phyloP scores from a whole-genome alignment of 345 rosid species.

The Populus simonii region DNA sequence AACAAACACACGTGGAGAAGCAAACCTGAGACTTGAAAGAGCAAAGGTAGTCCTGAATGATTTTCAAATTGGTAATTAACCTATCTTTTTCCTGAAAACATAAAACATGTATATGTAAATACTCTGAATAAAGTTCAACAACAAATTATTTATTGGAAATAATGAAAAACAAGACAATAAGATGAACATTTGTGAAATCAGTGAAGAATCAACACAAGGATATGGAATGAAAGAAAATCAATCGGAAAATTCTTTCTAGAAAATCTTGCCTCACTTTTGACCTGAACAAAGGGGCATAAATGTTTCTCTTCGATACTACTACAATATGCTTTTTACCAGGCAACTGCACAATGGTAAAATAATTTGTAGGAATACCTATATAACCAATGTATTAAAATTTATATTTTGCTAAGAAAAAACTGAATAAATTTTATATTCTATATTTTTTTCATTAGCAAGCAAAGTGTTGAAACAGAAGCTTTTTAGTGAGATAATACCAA shows the following conservation, averaged over 20 bases:
- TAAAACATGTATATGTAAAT: neutral
- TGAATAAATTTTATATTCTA: neutral
- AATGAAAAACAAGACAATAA: neutral
- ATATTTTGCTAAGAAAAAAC: neutral
- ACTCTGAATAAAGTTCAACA: neutral
- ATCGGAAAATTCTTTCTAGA: neutral
- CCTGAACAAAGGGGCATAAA: neutral
- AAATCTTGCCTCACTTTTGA: neutral
- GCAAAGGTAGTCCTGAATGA: constrained; percentile 85
- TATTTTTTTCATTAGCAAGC: neutral
- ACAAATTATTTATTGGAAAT: neutral
- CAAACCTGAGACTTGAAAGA: constrained; percentile 77
- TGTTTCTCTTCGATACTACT: neutral
- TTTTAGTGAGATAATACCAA: neutral
- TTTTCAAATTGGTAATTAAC: constrained; percentile 68
- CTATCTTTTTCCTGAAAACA: constrained; percentile 67
- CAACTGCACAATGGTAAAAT: neutral
- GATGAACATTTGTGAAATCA: neutral
- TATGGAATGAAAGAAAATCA: neutral
- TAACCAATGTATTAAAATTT: neutral
- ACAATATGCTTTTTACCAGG: neutral
- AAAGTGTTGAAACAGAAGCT: neutral
- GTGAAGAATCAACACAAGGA: neutral
- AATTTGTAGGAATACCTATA: neutral
- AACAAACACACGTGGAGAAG: constrained; percentile 12